A percentile compares a stretch with the other conserved stretches of the same genome.
Evolutionary conservation across 2,329 filamentous ascomycete species (phyloP).

Genomic region (Hymenoscyphus linearis): DNA sequence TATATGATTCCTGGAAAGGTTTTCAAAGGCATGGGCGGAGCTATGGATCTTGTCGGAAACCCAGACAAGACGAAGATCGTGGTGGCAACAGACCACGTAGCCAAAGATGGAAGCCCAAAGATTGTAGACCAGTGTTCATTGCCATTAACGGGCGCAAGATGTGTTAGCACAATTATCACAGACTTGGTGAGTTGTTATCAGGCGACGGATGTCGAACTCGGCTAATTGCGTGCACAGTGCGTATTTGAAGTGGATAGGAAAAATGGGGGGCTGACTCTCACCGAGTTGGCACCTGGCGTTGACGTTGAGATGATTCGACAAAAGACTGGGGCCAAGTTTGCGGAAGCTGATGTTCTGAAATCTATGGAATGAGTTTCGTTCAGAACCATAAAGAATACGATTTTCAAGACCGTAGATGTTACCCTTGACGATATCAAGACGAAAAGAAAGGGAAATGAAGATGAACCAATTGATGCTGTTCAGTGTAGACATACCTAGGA

Average conservation of each 20-base stretch:
- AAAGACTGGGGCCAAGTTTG: slow-evolving; percentile 67
- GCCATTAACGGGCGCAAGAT: slow-evolving; percentile 52
- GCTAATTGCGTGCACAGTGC: slow-evolving; percentile 40
- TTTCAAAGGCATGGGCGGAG: slow-evolving; percentile 81
- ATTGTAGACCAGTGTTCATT: slow-evolving; percentile 59
- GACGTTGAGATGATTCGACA: slow-evolving; percentile 61
- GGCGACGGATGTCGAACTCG: background rate
- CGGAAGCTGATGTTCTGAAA: slow-evolving; percentile 53
- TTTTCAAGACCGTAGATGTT: background rate
- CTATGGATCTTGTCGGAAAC: slow-evolving; percentile 69
- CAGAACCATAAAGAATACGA: background rate
- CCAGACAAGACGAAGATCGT: slow-evolving; percentile 68
- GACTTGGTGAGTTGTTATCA: slow-evolving; percentile 9
- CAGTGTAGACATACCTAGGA: slow-evolving; percentile 59
- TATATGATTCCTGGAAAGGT: slow-evolving; percentile 89
- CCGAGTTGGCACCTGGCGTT: slow-evolving; percentile 65
- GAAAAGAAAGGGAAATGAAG: slow-evolving; percentile 1
- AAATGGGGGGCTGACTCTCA: slow-evolving; percentile 59
- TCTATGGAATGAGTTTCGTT: slow-evolving; percentile 35
- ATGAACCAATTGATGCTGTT: slow-evolving; percentile 5
- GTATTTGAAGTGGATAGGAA: slow-evolving; percentile 64
- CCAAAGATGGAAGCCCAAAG: slow-evolving; percentile 63
- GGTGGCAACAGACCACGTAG: slow-evolving; percentile 64
- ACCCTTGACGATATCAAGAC: background rate
- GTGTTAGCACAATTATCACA: slow-evolving; percentile 12